Conservation (phyloP, 1,284 basidiomycete genomes). For the Malassezia equina region DNA sequence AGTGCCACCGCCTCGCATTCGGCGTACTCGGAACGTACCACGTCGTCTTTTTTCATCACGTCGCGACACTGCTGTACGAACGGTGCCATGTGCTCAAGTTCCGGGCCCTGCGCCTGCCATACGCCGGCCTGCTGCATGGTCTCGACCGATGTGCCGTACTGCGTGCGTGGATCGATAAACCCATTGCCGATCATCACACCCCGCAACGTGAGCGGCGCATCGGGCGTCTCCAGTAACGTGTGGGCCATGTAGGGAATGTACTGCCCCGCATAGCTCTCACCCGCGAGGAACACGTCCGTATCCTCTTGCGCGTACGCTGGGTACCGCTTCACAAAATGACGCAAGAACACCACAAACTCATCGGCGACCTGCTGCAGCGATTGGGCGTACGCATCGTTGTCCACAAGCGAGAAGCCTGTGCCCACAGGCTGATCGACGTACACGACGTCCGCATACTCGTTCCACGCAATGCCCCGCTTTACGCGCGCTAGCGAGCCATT, state of each 20-base stretch:
- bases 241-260: slow-evolving; percentile 56
- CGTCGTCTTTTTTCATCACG: slow-evolving; percentile 26
- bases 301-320: slow-evolving; percentile 61
- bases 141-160: slow-evolving; percentile 83
- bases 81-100: slow-evolving; percentile 36
- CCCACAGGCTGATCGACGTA: slow-evolving; percentile 96
- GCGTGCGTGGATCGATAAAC: slow-evolving; percentile 80
- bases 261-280: slow-evolving; percentile 25
- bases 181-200: slow-evolving; percentile 92
- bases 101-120: slow-evolving; percentile 63
- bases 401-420: slow-evolving; percentile 81
- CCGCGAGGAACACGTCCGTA: slow-evolving; percentile 48
- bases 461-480: slow-evolving; percentile 77
- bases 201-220: slow-evolving; percentile 56
- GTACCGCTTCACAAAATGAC: slow-evolving; percentile 78
- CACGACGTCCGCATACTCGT: slow-evolving; percentile 93
- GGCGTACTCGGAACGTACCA: slow-evolving; percentile 48
- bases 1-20: slow-evolving; percentile 66
- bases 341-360: slow-evolving; percentile 73
- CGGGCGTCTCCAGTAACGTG: slow-evolving; percentile 61
- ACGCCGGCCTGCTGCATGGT: slow-evolving; percentile 72
- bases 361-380: slow-evolving; percentile 57
- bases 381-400: slow-evolving; percentile 75
- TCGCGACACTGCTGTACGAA: slow-evolving; percentile 59
- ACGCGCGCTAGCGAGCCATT: slow-evolving; percentile 63